Conservation (phyloP, 306 rosid species). For the Vigna unguiculata region DNA sequence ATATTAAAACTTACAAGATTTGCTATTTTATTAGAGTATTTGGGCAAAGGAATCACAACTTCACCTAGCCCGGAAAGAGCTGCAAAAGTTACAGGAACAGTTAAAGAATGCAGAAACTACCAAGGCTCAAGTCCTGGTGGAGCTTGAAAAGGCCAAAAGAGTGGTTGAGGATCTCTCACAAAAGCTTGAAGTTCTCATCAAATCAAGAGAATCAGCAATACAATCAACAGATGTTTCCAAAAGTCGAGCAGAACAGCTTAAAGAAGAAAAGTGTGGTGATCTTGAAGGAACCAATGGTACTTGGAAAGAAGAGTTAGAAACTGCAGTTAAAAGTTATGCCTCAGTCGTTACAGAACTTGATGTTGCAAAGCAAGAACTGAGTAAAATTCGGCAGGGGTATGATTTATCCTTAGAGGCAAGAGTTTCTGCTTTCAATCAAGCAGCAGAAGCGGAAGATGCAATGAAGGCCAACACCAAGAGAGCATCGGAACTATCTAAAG, state of each 20-base stretch:
- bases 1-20: slow-evolving; percentile 17
- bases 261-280: slow-evolving; percentile 49
- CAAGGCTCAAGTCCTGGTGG: slow-evolving; percentile 65
- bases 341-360: slow-evolving; percentile 60
- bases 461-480: slow-evolving; percentile 55
- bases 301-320: slow-evolving; percentile 68
- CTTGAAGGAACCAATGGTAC: slow-evolving; percentile 47
- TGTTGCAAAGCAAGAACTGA: slow-evolving; percentile 71
- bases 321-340: slow-evolving; percentile 54
- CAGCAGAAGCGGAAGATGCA: slow-evolving; percentile 68
- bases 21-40: slow-evolving; percentile 56
- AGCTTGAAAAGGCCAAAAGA: slow-evolving; percentile 65
- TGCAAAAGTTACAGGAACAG: slow-evolving; percentile 70
- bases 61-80: slow-evolving; percentile 66
- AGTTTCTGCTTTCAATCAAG: slow-evolving; percentile 64
- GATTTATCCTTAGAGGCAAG: slow-evolving; percentile 64
- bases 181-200: slow-evolving; percentile 56
- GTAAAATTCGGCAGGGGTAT: slow-evolving; percentile 63
- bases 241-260: slow-evolving; percentile 57
- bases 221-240: slow-evolving; percentile 62
- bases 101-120: slow-evolving; percentile 69
- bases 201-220: slow-evolving; percentile 61
- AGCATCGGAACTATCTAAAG: slow-evolving; percentile 65
- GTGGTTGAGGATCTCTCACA: slow-evolving; percentile 56
- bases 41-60: slow-evolving; percentile 69